phyloP scores from a whole-genome alignment of 495 filamentous ascomycete species.

The Hypoxylon lenormandii region DNA sequence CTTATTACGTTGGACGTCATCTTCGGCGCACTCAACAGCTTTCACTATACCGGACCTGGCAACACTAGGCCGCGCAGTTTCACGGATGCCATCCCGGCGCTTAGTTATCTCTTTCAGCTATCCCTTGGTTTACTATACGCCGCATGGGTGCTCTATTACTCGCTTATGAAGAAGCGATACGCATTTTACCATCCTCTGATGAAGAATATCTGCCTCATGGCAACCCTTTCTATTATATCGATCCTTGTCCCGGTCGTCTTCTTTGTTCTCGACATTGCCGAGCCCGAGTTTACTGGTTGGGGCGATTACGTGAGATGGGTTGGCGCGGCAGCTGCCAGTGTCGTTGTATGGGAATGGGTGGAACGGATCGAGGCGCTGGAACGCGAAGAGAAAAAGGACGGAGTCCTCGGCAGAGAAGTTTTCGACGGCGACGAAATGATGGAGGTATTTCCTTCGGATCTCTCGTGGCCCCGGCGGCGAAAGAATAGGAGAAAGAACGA shows the following conservation, averaged over 20 bases:
- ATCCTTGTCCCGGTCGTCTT: slow-evolving; percentile 93
- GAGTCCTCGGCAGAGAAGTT: slow-evolving; percentile 90
- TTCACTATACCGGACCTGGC: slow-evolving; percentile 70
- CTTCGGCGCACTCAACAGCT: slow-evolving; percentile 89
- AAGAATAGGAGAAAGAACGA: slow-evolving; percentile 52
- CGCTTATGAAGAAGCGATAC: slow-evolving; percentile 88
- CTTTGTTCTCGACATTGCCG: slow-evolving; percentile 91
- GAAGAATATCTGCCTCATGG: slow-evolving; percentile 89
- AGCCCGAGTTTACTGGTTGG: slow-evolving; percentile 89
- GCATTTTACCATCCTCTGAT: slow-evolving; percentile 94
- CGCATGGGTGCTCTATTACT: slow-evolving; percentile 95
- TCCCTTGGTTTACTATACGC: slow-evolving; percentile 90
- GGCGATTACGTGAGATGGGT: slow-evolving; percentile 98
- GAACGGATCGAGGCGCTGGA: slow-evolving; percentile 97
- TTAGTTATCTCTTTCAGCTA: slow-evolving; percentile 93
- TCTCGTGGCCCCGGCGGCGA: slow-evolving; percentile 52
- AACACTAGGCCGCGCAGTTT: slow-evolving; percentile 76
- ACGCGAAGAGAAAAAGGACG: slow-evolving; percentile 94
- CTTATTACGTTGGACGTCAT: slow-evolving; percentile 89
- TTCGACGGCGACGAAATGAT: slow-evolving; percentile 98
- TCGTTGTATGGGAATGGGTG: slow-evolving; percentile 99
- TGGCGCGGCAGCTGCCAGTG: slow-evolving; percentile 92
- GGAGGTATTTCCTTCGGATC: slow-evolving; percentile 71
- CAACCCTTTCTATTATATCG: slow-evolving; percentile 78
- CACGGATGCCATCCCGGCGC: slow-evolving; percentile 87